Evolutionary conservation across 164 flowering plant genomes (phyloP), one percentile per base, ranked within the genome.

Genomic region (Vitis amurensis): DNA sequence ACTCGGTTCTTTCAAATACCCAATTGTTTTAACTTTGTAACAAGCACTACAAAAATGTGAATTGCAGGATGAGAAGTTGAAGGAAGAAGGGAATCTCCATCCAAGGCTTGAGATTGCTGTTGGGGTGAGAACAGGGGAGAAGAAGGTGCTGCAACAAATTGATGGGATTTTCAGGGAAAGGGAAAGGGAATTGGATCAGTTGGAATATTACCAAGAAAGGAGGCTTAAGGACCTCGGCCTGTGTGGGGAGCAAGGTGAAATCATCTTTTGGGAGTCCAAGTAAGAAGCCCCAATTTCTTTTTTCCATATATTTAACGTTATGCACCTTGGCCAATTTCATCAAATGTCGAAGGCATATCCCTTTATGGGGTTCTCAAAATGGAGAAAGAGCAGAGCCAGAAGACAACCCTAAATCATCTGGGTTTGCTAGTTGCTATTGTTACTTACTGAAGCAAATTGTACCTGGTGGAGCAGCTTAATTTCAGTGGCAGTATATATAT

Each of bases 161-260:
- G 91, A 87, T 55, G 80, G 63, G 62, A 79, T 83, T 56, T 89
- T 91, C 77, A 73, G 72, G 73, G 86, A 86, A 47, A 86, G 87
- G 69, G 93, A 89, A 70, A 17, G 37, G 57, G 97, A 91, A 72
- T 50, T 94, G 77, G 86, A 84, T 73, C 82, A 64, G 68, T 76
- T 89, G 62, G 97, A 92, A 75, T 91, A 92, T 67, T 94, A 92
- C 76, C 98, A 94, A 75, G 97, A 94, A 70, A 90, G 98, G 76
- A 88, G 98, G 72, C 88, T 94, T 19, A 89, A 81, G 74, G 96
- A 89, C 61, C 89, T 94, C 69, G 98, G 97, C 31, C 83, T 94
- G 37, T 90, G 80, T 66, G 98, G 96, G 37, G 96, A 90, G 78
- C 96, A 87, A 85, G 98, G 93, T 30, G 97, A 94, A 3, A 91